Percentiles rank a stretch among this genome's conserved stretches.
These are phyloP conservation scores for Dalbergia cultrata DNA, from an alignment of 306 rosid genomes.

Conservation along the genomic window DNA sequence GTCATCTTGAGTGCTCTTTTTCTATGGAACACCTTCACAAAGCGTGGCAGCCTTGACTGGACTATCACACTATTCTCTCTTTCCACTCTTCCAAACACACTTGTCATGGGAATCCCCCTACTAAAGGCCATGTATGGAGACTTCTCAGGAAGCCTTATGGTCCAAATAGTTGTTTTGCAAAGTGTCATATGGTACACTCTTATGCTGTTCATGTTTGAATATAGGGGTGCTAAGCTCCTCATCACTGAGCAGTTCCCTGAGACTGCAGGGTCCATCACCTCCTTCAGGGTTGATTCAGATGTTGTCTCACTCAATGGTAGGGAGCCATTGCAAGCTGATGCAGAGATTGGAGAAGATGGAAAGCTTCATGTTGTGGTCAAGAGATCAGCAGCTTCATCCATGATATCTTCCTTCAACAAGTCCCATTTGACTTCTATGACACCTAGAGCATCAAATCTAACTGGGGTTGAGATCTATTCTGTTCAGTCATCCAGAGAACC, in stretches of 20 bases:
- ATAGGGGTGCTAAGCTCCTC: constrained; percentile 80
- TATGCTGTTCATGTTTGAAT: constrained; percentile 84
- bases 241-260: constrained; percentile 84
- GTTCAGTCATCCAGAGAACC: constrained; percentile 88
- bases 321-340: constrained; percentile 73
- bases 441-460: constrained; percentile 82
- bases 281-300: constrained; percentile 79
- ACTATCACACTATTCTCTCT: constrained; percentile 85
- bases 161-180: constrained; percentile 86
- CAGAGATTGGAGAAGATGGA: constrained; percentile 87
- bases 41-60: constrained; percentile 75
- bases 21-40: constrained; percentile 74
- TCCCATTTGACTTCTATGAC: constrained; percentile 77
- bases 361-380: constrained; percentile 80
- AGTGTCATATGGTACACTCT: constrained; percentile 90
- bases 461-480: constrained; percentile 88
- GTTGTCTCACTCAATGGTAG: constrained; percentile 80
- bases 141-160: constrained; percentile 75
- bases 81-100: constrained; percentile 89
- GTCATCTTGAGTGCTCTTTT: constrained; percentile 71
- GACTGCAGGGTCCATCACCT: constrained; percentile 82
- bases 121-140: constrained; percentile 88
- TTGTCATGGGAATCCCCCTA: constrained; percentile 88
- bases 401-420: constrained; percentile 78
- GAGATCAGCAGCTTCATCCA: constrained; percentile 69